A percentile compares a stretch with the other conserved stretches of the same genome.
phyloP scores from a whole-genome alignment of 306 rosid species.

The Luffa acutangula region DNA sequence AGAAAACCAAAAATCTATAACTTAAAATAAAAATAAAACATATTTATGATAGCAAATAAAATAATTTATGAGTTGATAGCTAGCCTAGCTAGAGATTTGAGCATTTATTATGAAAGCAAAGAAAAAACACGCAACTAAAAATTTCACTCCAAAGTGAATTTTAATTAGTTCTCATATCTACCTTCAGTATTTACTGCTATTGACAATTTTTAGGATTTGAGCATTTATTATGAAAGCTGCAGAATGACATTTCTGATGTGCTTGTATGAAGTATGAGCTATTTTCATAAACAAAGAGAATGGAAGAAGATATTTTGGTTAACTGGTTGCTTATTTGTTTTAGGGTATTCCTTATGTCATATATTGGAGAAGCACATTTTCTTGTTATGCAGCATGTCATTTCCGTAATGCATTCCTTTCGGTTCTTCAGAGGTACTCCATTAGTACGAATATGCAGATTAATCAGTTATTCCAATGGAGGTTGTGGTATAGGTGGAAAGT shows the following conservation, averaged over 20 bases:
- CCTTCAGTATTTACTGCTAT: background rate
- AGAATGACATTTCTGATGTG: background rate
- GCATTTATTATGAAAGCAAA: too few relatives aligned
- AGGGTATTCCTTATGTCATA: slow-evolving; percentile 91
- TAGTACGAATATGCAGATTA: background rate
- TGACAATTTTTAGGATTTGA: background rate
- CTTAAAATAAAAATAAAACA: too few relatives aligned
- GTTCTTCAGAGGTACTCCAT: slow-evolving; percentile 74
- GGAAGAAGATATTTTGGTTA: background rate
- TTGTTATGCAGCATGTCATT: slow-evolving; percentile 74
- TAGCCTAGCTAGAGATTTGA: too few relatives aligned
- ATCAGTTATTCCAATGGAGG: background rate
- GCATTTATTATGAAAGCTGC: background rate
- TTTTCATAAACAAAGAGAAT: background rate
- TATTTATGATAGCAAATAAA: too few relatives aligned
- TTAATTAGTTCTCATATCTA: slow-evolving; percentile 9
- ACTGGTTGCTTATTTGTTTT: slow-evolving; percentile 9
- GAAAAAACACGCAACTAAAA: too few relatives aligned
- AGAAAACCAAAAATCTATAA: too few relatives aligned
- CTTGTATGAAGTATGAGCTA: background rate
- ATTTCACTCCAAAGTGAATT: slow-evolving; percentile 65
- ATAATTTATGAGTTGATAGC: too few relatives aligned
- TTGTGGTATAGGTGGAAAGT: background rate
- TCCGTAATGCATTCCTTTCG: slow-evolving; percentile 73
- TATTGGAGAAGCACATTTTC: slow-evolving; percentile 72